Evolutionary conservation across 2,329 filamentous ascomycete genomes (phyloP), one percentile per base, ranked within the genome.

Genomic region (Huntiella decipiens): DNA sequence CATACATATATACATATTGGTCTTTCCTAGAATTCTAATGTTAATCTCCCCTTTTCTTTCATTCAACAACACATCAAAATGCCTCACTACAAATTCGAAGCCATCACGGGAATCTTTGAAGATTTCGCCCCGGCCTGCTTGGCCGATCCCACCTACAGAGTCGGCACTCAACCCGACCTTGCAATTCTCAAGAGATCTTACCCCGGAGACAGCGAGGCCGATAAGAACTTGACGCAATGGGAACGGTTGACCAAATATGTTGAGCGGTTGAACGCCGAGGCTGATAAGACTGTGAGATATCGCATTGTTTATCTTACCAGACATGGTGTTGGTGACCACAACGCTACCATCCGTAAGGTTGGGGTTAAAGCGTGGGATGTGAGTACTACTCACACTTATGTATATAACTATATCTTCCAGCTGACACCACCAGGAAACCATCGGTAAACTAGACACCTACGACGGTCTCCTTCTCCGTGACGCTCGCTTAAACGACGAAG

Each of bases 311-410:
- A 61, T 50, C 59, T 75, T 48, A 73, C 68, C 16, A 65, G 74
- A 11, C 74, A 77, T 53, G 73, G 74, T 11, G 61, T 73, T 52
- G 73, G 73, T 17, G 60, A 55, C 44, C 62, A 66, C 42, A 66
- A 66, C 48, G 58, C 60, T 44, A 70, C 69, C 45, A 67, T 74
- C 52, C 60, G 63, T n/a, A 68, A 66, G 52, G 74, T 74, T 48
- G 73, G 72, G 36, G 72, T 66, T 0, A 62, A 63, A 3, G 67
- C 63, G 8, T 77, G 73, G 73, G 68, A 77, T 55, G 63, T 63
- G 51, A 49, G 59, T 54, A 11, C 4, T 12, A 5, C 5, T 6
- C 12, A 7, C 12, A 5, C 10, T n/a, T 33, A 44, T 4, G 5
- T 33, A 44, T 4, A 10, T 38, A 2, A n/a, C 3, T 7, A 34